A percentile compares a stretch with the other conserved stretches of the same genome.
phyloP scores from a whole-genome alignment of 1,139 yeast genomes.

The Hyphopichia khmerensis region DNA sequence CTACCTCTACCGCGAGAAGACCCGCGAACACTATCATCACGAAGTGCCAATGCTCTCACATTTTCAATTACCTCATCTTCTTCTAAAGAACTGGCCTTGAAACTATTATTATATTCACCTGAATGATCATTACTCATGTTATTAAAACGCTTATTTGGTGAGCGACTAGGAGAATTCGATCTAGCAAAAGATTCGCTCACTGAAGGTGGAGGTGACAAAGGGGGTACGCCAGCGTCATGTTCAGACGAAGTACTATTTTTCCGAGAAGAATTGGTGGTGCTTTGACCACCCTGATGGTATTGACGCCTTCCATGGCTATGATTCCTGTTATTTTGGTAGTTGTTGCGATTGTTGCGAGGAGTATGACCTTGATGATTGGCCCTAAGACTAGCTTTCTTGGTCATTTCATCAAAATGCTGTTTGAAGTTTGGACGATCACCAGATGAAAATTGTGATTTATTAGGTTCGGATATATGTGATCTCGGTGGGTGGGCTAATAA shows the following conservation, averaged over 20 bases:
- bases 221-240: not conserved
- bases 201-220: not conserved
- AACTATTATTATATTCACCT: not conserved
- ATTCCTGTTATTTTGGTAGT: not conserved
- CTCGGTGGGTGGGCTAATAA: not conserved
- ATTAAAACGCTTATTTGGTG: not conserved
- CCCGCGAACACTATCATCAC: not conserved
- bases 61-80: conserved; percentile 1
- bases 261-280: too few relatives aligned
- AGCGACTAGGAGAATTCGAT: not conserved
- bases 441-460: conserved; percentile 1
- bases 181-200: not conserved
- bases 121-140: not conserved
- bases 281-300: not conserved
- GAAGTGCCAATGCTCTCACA: conserved; percentile 1
- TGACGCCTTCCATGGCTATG: not conserved
- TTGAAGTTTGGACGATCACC: conserved; percentile 33
- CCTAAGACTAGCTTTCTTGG: conserved; percentile 2
- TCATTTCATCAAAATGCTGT: conserved; percentile 29
- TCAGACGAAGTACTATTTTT: too few relatives aligned
- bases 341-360: not conserved
- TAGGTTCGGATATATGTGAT: conserved; percentile 1
- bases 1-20: conserved; percentile 4
- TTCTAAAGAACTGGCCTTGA: not conserved
- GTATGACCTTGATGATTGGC: not conserved